These are phyloP conservation scores for Mycena crocata DNA, from an alignment of 768 basidiomycete genomes.

Conservation along the genomic window DNA sequence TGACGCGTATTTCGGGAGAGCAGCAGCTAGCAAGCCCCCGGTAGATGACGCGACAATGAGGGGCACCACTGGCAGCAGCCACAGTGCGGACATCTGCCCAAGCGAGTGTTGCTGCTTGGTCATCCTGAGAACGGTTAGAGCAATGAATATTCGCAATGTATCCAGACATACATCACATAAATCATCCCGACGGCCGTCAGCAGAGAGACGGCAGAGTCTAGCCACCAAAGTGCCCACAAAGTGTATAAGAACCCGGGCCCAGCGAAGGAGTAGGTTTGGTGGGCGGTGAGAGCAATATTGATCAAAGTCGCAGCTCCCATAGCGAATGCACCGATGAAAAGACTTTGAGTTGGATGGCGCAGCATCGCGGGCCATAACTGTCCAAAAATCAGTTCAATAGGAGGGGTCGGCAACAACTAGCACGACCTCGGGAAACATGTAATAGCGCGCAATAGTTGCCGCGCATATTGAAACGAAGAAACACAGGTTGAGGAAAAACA, in stretches of 20 bases:
- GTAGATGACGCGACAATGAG: slow-evolving; percentile 70
- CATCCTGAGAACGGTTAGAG: slow-evolving; percentile 53
- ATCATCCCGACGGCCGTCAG: slow-evolving; percentile 41
- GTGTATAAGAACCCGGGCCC: slow-evolving; percentile 60
- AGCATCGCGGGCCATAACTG: slow-evolving; percentile 58
- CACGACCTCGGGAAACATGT: slow-evolving; percentile 46
- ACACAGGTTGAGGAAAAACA: slow-evolving; percentile 58
- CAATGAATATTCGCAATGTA: neutral
- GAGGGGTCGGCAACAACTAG: neutral
- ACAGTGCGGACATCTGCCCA: slow-evolving; percentile 59
- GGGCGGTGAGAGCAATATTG: slow-evolving; percentile 52
- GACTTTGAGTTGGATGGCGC: slow-evolving; percentile 60
- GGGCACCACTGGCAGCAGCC: slow-evolving; percentile 73
- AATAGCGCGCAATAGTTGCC: slow-evolving; percentile 54
- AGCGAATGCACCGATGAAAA: slow-evolving; percentile 56
- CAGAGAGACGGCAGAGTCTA: slow-evolving; percentile 63
- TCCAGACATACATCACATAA: slow-evolving; percentile 35
- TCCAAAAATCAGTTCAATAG: neutral
- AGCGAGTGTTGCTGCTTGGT: slow-evolving; percentile 64
- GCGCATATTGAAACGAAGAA: slow-evolving; percentile 58
- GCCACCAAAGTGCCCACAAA: slow-evolving; percentile 75
- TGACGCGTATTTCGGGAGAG: slow-evolving; percentile 55
- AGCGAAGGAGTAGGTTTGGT: slow-evolving; percentile 58
- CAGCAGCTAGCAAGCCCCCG: slow-evolving; percentile 61
- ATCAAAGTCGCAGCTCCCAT: slow-evolving; percentile 69